A percentile compares a stretch with the other conserved stretches of the same genome.
Conservation (phyloP, 768 basidiomycete genomes). For the Auriscalpium vulgare region DNA sequence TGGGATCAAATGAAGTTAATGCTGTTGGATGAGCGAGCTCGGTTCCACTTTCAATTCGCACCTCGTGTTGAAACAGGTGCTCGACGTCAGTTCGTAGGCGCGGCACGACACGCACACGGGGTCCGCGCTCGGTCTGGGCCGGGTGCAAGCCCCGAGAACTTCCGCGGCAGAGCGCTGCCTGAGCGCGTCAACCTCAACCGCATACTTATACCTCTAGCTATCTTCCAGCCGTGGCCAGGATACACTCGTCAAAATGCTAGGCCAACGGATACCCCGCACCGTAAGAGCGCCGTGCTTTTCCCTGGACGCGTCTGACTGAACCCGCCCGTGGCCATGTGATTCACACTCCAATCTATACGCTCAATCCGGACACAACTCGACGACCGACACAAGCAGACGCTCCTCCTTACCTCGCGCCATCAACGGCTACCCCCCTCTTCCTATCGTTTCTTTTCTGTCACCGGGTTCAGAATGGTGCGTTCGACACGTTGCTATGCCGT, state of each 20-base stretch:
- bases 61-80: too few relatives aligned
- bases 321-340: conserved; percentile 25
- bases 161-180: too few relatives aligned
- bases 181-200: too few relatives aligned
- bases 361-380: background rate
- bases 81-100: too few relatives aligned
- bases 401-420: background rate
- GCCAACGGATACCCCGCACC: conserved; percentile 5
- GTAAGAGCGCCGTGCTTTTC: conserved; percentile 16
- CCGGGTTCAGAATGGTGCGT: conserved; percentile 30
- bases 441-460: conserved; percentile 24
- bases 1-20: too few relatives aligned
- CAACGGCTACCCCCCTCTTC: background rate
- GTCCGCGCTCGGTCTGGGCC: too few relatives aligned
- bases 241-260: conserved; percentile 13
- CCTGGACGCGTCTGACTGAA: background rate
- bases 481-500: background rate
- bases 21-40: too few relatives aligned
- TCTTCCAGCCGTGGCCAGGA: too few relatives aligned
- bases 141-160: too few relatives aligned
- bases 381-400: conserved; percentile 1
- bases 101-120: too few relatives aligned
- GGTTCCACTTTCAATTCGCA: too few relatives aligned
- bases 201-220: too few relatives aligned
- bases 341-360: background rate